phyloP scores from a whole-genome alignment of 352 stramenopile species.

The Phytopythium mirpurense region DNA sequence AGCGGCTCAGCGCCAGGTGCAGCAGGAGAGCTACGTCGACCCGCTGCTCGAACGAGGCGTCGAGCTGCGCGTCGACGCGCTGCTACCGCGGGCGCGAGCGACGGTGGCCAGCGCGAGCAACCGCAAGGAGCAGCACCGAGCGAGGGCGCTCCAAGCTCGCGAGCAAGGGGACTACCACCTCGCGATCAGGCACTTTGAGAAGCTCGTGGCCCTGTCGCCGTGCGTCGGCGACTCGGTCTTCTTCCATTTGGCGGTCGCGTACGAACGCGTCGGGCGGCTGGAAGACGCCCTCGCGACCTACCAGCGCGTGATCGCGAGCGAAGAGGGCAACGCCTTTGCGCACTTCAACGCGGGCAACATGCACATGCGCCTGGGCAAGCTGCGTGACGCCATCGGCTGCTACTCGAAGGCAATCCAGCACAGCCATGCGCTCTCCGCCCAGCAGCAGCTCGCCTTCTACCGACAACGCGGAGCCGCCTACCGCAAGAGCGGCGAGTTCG shows the following conservation, averaged over 20 bases:
- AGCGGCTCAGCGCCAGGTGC: constrained; percentile 27
- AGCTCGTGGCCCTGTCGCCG: constrained; percentile 15
- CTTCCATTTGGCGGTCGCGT: constrained; percentile 47
- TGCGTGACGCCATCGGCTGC: constrained; percentile 35
- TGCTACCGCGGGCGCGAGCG: constrained; percentile 16
- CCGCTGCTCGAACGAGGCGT: constrained; percentile 45
- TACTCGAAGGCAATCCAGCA: constrained; percentile 42
- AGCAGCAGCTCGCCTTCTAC: constrained; percentile 30
- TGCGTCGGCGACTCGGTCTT: constrained; percentile 11
- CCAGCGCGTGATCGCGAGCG: constrained; percentile 18
- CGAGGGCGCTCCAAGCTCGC: constrained; percentile 39
- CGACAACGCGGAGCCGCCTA: constrained; percentile 47
- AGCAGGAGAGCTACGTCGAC: constrained; percentile 38
- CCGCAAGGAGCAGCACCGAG: constrained; percentile 27
- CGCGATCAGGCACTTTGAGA: constrained; percentile 36
- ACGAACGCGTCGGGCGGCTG: constrained; percentile 39
- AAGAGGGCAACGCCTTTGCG: constrained; percentile 27
- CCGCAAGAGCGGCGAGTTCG: constrained; percentile 49
- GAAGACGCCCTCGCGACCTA: constrained; percentile 28
- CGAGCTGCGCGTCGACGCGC: constrained; percentile 21
- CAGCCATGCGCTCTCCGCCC: constrained; percentile 1
- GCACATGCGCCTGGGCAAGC: constrained; percentile 28
- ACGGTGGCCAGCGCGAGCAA: constrained; percentile 32
- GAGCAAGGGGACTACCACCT: constrained; percentile 35
- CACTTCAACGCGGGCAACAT: constrained; percentile 59